Percentiles rank a stretch among this genome's conserved stretches.
Conservation (phyloP, 441 rosid species). For the Gossypium schwendimanii region DNA sequence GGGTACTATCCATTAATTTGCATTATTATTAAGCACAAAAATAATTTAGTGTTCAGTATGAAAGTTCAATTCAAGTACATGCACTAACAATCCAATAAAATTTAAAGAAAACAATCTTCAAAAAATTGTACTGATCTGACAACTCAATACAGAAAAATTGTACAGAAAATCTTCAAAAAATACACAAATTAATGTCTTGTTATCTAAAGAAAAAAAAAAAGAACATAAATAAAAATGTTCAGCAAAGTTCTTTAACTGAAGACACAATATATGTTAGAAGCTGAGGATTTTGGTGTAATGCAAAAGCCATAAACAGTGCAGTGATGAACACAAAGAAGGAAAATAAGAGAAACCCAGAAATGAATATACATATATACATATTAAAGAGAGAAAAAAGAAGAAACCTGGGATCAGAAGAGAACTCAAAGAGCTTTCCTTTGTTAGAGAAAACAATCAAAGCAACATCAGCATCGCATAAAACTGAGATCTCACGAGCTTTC, state of each 20-base stretch:
- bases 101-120: not conserved
- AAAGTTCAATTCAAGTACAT: not conserved
- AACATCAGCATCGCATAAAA: constrained; percentile 83
- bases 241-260: not conserved
- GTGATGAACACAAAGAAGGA: not conserved
- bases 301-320: constrained; percentile 6
- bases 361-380: not conserved
- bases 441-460: constrained; percentile 85
- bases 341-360: not conserved
- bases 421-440: constrained; percentile 83
- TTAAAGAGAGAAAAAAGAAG: not conserved
- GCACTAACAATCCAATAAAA: not conserved
- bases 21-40: not conserved
- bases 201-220: not conserved
- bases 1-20: not conserved
- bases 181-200: not conserved
- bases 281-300: constrained; percentile 7
- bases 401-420: constrained; percentile 64
- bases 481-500: constrained; percentile 97
- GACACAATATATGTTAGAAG: not conserved
- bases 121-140: not conserved
- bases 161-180: not conserved
- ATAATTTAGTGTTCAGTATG: not conserved
- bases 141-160: not conserved
- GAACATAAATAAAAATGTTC: not conserved